Base-by-base conservation (phyloP, 306 rosid genomes). In the Vachellia pachyceras region DNA sequence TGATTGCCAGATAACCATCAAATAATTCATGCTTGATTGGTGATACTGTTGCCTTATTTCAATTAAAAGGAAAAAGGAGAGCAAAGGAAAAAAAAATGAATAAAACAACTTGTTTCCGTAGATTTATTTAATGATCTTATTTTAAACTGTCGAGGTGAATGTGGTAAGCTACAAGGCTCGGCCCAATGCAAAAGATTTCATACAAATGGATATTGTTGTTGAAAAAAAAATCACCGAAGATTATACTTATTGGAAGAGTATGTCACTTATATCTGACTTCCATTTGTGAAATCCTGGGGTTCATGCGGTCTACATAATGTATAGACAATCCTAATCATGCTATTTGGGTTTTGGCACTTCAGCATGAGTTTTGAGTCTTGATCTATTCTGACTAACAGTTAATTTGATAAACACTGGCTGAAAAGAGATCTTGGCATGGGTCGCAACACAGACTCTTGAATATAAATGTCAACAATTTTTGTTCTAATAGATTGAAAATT, bases 171-270 rank as follows among this genome's bases (percentile, higher is more conserved):
- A 95, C 78, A 95, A 93, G 90, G 61, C 92, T 75, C 90, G 98
- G 81, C 97, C 96, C 6, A 80, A 76, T 50, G 98, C 99, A 49
- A 95, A 95, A 84, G 98, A 95, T 77, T 95, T 88, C 86, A 90
- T 95, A 79, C 99, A 95, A 81, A 93, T 91, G 37, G 98, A 95
- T 84, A 77, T 95, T 75, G 86, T 93, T 39, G 97, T 95, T 10
- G 99, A 95, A 84, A 92, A 86, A n/a, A 82, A 87, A 93, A 84
- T 88, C 99, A 0, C 98, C 93, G 85, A 92, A 95, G 89, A 85
- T 93, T 77, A 92, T 95, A 80, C 72, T 95, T 67, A 90, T 95
- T 68, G 98, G 98, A 82, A 95, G 73, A 84, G 99, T 92, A 84
- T 49, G 83, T 82, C 64, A 76, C 11, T 85, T 83, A 22, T 41